phyloP scores from a whole-genome alignment of 139 green algal genomes.

The Zygnema cylindricum region DNA sequence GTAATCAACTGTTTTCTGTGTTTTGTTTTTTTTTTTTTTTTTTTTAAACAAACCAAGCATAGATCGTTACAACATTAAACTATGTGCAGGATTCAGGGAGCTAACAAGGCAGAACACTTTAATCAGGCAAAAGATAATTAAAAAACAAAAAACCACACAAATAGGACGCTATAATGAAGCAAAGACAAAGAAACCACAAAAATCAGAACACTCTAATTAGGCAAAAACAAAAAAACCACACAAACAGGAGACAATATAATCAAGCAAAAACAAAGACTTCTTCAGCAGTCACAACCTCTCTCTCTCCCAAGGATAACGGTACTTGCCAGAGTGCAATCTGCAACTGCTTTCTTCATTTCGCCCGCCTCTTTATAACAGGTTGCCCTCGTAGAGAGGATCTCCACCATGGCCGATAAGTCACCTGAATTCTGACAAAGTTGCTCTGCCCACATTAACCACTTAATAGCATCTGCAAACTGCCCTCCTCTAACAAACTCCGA shows the following conservation, averaged over 20 bases:
- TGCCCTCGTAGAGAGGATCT: slow-evolving; percentile 13
- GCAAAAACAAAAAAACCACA: slow-evolving; percentile 23
- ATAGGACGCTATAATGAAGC: no score
- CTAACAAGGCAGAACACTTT: no score
- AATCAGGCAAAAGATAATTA: no score
- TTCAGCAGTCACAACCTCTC: no score
- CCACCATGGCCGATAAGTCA: neutral
- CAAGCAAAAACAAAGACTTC: no score
- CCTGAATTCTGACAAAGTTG: slow-evolving; percentile 21
- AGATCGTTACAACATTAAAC: no score
- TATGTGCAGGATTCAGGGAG: no score
- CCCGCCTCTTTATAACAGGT: slow-evolving; percentile 56
- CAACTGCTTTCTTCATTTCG: slow-evolving; percentile 51
- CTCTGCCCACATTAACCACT: slow-evolving; percentile 53
- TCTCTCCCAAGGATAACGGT: neutral
- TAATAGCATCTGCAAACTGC: slow-evolving; percentile 58
- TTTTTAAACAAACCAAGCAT: no score
- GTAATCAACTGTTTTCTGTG: no score
- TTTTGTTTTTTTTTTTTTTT: no score
- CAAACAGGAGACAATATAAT: slow-evolving; percentile 30
- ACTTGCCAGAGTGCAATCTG: slow-evolving; percentile 51
- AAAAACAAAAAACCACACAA: no score
- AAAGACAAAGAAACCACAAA: no score
- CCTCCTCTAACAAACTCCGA: slow-evolving; percentile 41
- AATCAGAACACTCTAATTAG: slow-evolving; percentile 9